Evolutionary conservation across 2,329 filamentous ascomycete species (phyloP).

Genomic region (Ciborinia camelliae): DNA sequence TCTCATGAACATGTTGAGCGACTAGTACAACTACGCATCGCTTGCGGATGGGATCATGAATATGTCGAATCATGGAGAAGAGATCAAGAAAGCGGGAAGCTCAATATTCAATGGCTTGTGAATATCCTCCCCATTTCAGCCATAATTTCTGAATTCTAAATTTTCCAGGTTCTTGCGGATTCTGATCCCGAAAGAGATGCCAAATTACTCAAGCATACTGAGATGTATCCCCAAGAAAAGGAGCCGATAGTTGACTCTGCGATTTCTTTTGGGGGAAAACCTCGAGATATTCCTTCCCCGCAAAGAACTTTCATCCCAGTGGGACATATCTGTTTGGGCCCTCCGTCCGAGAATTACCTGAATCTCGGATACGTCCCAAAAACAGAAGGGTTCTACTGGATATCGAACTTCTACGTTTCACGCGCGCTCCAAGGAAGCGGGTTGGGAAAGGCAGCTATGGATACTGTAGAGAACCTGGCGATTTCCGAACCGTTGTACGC

Average conservation of each 20-base stretch:
- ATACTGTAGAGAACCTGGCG: conserved; percentile 27
- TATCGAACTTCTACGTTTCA: conserved; percentile 31
- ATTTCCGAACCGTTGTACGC: conserved; percentile 28
- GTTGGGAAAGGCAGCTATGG: conserved; percentile 29
- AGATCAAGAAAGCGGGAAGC: conserved; percentile 24
- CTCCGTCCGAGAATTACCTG: conserved; percentile 12
- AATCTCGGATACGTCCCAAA: conserved; percentile 17
- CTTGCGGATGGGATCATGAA: conserved; percentile 46
- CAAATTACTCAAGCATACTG: conserved; percentile 26
- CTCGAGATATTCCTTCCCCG: conserved; percentile 22
- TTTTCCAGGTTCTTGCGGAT: conserved; percentile 25
- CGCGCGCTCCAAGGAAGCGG: conserved; percentile 30
- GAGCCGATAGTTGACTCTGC: conserved; percentile 27
- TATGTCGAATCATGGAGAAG: conserved; percentile 35
- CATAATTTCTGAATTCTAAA: conserved; percentile 1
- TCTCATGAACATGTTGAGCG: conserved; percentile 42
- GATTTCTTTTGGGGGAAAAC: conserved; percentile 23
- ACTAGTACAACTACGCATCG: conserved; percentile 44
- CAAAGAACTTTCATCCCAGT: conserved; percentile 27
- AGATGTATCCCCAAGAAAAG: conserved; percentile 25
- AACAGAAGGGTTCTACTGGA: conserved; percentile 27
- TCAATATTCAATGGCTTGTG: conserved; percentile 32
- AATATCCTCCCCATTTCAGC: conserved; percentile 4
- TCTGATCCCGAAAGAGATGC: conserved; percentile 23
- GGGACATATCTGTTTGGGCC: conserved; percentile 32